Evolutionary conservation across 2,329 filamentous ascomycete genomes (phyloP), one percentile per base, ranked within the genome.

Genomic region (Fusarium decemcellulare): DNA sequence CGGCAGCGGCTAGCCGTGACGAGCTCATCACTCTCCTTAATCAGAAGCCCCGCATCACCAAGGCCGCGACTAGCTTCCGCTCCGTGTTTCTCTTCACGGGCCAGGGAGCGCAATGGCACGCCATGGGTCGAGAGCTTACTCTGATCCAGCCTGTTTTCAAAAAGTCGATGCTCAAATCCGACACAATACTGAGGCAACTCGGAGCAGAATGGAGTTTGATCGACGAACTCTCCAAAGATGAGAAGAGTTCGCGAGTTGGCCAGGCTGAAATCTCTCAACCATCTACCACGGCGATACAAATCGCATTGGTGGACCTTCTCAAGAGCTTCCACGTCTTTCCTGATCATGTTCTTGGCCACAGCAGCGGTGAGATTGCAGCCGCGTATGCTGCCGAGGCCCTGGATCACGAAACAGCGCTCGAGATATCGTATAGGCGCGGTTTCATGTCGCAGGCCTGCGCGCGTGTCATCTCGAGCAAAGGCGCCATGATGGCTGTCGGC

Each of bases 261-360:
- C 71, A 74, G 34, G 68, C 77, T 6, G 72, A 75, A 8, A 59
- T 76, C 34, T 76, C 75, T 18, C 83, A 85, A 59, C 78, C 84
- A 0, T 52, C 81, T 1, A 83, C 78, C 56, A 84, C 82, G 0
- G 81, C 81, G 0, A 43, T 86, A 1, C 84, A 85, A 61, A 72
- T 85, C 4, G 81, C 73, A 2, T 62, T 85, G 1, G 75, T 83
- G 0, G 76, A 82, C 15, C 72, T 84, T 1, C 71, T 81, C n/a
- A 61, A 70, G 30, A 68, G 63, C 3, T 81, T 76, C 50, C 70
- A 72, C 3, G 62, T 83, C 4, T 56, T 46, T 1, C 78, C 79
- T 0, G 39, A 67, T 14, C 63, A 66, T 8, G 77, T 81, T 3
- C 71, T 80, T 2, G 81, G 81, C 1, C 81, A 83, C 61, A 81